These are phyloP conservation scores for Entrophospora sp. DNA, from an alignment of 192 early-diverging fungal genomes.

Conservation along the genomic window DNA sequence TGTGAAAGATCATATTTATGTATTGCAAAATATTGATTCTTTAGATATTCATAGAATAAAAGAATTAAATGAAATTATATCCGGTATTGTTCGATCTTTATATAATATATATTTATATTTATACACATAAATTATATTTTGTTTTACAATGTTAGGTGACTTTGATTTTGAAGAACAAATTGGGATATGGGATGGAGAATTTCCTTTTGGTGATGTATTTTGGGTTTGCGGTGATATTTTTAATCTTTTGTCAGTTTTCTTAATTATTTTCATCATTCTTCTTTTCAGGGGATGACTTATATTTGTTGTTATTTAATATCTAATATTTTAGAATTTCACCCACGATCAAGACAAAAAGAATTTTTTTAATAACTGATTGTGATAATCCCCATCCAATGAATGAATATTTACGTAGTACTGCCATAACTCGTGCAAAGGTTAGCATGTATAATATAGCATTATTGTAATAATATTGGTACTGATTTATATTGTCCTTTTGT, in stretches of 20 bases:
- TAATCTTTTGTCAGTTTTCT: neutral
- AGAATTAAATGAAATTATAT: conserved; percentile 46
- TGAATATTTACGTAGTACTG: conserved; percentile 36
- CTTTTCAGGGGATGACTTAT: too few relatives aligned
- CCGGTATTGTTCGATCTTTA: conserved; percentile 34
- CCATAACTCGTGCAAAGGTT: conserved; percentile 47
- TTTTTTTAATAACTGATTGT: conserved; percentile 67
- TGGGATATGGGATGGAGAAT: conserved; percentile 40
- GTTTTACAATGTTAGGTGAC: neutral
- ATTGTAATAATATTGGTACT: neutral
- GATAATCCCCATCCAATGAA: conserved; percentile 53
- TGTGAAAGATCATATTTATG: conserved; percentile 49
- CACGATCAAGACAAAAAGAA: conserved; percentile 45
- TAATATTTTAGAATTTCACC: conserved; percentile 16
- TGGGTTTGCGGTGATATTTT: conserved; percentile 29
- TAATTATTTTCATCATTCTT: too few relatives aligned
- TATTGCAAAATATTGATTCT: conserved; percentile 50
- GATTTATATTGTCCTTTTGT: neutral
- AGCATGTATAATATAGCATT: neutral
- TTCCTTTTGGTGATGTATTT: conserved; percentile 53
- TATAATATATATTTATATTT: conserved; percentile 15
- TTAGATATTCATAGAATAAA: conserved; percentile 52
- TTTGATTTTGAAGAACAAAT: conserved; percentile 36
- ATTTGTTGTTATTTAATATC: too few relatives aligned
- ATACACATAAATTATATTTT: neutral